These are phyloP conservation scores for Carnegiea gigantea DNA, from an alignment of 179 eudicot species.

Conservation along the genomic window DNA sequence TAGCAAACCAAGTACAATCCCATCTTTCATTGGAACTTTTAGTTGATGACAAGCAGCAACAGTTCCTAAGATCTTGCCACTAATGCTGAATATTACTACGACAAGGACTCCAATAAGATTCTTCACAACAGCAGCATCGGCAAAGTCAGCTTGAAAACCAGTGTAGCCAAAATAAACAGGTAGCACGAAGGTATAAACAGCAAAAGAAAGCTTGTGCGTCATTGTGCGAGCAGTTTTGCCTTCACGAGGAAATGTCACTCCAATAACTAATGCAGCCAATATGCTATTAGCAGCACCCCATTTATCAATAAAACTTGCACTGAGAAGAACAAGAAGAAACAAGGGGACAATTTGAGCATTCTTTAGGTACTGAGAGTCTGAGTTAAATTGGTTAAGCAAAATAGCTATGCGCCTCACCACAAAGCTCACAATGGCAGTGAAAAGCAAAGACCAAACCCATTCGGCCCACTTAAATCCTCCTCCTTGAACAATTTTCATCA, in stretches of 20 bases:
- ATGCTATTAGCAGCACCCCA: slow-evolving; percentile 77
- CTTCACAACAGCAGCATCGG: slow-evolving; percentile 5
- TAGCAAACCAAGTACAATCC: slow-evolving; percentile 68
- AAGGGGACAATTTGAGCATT: slow-evolving; percentile 58
- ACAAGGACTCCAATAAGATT: slow-evolving; percentile 35
- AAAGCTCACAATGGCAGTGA: slow-evolving; percentile 46
- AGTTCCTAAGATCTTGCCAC: slow-evolving; percentile 76
- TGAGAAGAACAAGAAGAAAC: slow-evolving; percentile 53
- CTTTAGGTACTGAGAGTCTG: slow-evolving; percentile 57
- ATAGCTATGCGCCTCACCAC: slow-evolving; percentile 52
- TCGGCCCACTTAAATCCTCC: slow-evolving; percentile 22
- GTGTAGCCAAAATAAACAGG: slow-evolving; percentile 88
- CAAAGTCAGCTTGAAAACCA: slow-evolving; percentile 73
- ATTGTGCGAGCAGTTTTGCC: slow-evolving; percentile 85
- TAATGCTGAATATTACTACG: slow-evolving; percentile 54
- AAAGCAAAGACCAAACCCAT: slow-evolving; percentile 38
- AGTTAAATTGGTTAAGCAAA: slow-evolving; percentile 61
- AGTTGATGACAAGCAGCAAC: slow-evolving; percentile 63
- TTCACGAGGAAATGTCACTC: slow-evolving; percentile 70
- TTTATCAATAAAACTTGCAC: slow-evolving; percentile 64
- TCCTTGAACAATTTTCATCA: slow-evolving; percentile 28
- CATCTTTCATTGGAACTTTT: slow-evolving; percentile 69
- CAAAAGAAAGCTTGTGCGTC: slow-evolving; percentile 63
- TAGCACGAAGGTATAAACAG: slow-evolving; percentile 71
- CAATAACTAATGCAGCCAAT: slow-evolving; percentile 63